Percentiles rank a stretch among this genome's conserved stretches.
phyloP scores from a whole-genome alignment of 2,329 filamentous ascomycete species.

The Emergomyces pasteurianus region DNA sequence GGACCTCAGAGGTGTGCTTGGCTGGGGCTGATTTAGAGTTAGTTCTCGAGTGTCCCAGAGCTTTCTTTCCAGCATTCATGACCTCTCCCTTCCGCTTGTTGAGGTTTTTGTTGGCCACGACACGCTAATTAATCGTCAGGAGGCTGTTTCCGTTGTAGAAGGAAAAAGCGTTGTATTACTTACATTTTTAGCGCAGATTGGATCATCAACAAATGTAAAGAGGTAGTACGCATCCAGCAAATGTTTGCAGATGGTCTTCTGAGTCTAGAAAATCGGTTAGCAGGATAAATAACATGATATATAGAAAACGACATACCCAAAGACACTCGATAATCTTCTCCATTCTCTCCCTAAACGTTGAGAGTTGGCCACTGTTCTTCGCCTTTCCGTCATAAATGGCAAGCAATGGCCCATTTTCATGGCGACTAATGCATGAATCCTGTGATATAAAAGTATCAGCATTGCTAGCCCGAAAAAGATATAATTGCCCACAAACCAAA shows the following conservation, averaged over 20 bases:
- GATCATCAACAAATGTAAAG: constrained; percentile 26
- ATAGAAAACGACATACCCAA: constrained; percentile 5
- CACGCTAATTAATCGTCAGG: constrained; percentile 13
- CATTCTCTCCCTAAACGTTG: constrained; percentile 9
- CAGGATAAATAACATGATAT: neutral
- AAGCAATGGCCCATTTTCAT: constrained; percentile 17
- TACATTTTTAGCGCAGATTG: constrained; percentile 15
- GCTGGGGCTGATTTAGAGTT: neutral
- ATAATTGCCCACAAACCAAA: constrained; percentile 13
- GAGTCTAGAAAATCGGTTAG: constrained; percentile 9
- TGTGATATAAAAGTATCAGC: constrained; percentile 6
- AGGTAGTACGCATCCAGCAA: constrained; percentile 24
- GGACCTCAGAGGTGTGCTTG: neutral
- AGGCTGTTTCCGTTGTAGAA: neutral
- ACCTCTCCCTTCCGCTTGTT: constrained; percentile 22
- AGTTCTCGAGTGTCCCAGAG: constrained; percentile 6
- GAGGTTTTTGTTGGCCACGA: constrained; percentile 22
- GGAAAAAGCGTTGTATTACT: neutral
- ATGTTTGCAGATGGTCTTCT: constrained; percentile 31
- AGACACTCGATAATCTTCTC: constrained; percentile 13
- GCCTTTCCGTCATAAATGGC: constrained; percentile 14
- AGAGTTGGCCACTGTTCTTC: constrained; percentile 10
- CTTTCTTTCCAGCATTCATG: constrained; percentile 23
- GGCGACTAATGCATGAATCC: constrained; percentile 17
- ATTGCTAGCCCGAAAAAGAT: neutral